Conservation (phyloP, 331 rosid genomes). For the Dryas integrifolia region DNA sequence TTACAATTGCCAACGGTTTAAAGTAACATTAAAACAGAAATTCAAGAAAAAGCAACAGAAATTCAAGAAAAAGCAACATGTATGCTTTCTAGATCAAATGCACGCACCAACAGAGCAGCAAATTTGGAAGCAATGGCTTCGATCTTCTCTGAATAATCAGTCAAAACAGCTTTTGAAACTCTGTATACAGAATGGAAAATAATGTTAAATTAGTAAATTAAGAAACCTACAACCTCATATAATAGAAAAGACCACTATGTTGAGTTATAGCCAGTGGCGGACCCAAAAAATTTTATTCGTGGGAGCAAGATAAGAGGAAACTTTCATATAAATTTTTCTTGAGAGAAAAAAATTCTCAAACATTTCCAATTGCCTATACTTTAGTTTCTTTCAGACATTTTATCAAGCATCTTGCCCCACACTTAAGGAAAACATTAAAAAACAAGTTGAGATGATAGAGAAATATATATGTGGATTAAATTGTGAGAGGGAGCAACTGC, state of each 20-base stretch:
- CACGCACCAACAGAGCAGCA: slow-evolving; percentile 44
- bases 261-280: background rate
- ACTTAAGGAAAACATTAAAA: too few species aligned
- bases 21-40: background rate
- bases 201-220: background rate
- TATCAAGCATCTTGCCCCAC: too few species aligned
- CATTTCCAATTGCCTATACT: too few species aligned
- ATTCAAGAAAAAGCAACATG: background rate
- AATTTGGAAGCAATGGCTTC: slow-evolving; percentile 76
- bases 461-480: too few species aligned
- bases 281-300: background rate
- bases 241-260: background rate
- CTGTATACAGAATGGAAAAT: slow-evolving; percentile 36
- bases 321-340: too few species aligned
- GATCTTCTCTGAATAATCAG: slow-evolving; percentile 76
- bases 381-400: too few species aligned
- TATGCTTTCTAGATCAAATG: slow-evolving; percentile 13
- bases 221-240: background rate
- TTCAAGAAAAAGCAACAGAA: background rate
- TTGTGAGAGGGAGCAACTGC: too few species aligned
- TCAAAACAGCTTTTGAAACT: slow-evolving; percentile 67
- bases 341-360: too few species aligned
- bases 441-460: too few species aligned
- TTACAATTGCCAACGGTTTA: background rate
- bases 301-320: too few species aligned